These are phyloP conservation scores for Phytophthora colocasiae DNA, from an alignment of 352 stramenopile species.

Conservation along the genomic window DNA sequence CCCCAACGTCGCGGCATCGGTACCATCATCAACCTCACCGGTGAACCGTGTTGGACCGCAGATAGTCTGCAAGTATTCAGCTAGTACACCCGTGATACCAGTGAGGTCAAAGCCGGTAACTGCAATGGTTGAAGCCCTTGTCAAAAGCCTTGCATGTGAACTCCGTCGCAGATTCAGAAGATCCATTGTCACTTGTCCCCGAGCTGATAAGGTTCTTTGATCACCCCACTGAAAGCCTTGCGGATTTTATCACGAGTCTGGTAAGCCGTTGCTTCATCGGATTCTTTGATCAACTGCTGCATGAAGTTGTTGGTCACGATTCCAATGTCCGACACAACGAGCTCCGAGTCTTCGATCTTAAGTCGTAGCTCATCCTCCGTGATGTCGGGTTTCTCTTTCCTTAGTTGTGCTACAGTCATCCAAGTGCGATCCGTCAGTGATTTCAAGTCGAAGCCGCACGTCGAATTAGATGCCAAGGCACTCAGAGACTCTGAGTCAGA, in stretches of 20 bases:
- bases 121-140: not conserved
- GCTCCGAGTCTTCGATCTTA: slow-evolving; percentile 24
- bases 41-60: slow-evolving; percentile 48
- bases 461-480: slow-evolving; percentile 1
- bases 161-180: not conserved
- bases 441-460: not conserved
- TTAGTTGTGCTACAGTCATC: slow-evolving; percentile 1
- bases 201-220: slow-evolving; percentile 42
- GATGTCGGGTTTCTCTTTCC: not conserved
- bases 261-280: slow-evolving; percentile 15
- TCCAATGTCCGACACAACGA: slow-evolving; percentile 20
- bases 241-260: slow-evolving; percentile 42
- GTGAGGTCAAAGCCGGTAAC: slow-evolving; percentile 38
- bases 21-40: slow-evolving; percentile 47
- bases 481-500: no score
- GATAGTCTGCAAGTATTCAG: slow-evolving; percentile 51
- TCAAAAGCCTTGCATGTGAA: not conserved
- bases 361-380: not conserved
- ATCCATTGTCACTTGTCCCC: slow-evolving; percentile 19
- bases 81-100: slow-evolving; percentile 37
- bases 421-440: no score
- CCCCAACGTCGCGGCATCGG: slow-evolving; percentile 24
- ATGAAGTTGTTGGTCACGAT: not conserved
- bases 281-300: slow-evolving; percentile 1
- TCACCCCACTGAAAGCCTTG: slow-evolving; percentile 36